Percentiles rank a stretch among this genome's conserved stretches.
Evolutionary conservation across 2,329 filamentous ascomycete genomes (phyloP).

Genomic region (Ophiocordyceps unilateralis): DNA sequence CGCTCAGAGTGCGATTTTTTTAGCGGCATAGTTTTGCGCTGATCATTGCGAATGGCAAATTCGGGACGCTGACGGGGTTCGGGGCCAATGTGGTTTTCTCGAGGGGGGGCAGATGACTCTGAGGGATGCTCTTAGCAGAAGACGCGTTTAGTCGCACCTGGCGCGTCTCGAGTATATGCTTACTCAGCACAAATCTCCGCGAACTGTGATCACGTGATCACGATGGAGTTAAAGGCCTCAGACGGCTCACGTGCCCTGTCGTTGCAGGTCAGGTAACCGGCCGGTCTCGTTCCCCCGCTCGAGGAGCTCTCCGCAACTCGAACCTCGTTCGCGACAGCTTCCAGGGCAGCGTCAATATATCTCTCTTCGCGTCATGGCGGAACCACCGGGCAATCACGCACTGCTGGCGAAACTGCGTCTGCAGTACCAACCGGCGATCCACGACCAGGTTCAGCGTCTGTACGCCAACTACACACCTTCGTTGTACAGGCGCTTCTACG

Average conservation of each 20-base stretch:
- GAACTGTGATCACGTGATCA: background rate
- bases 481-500: slow-evolving; percentile 13
- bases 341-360: too few relatives aligned
- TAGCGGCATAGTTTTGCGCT: slow-evolving; percentile 16
- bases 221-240: too few relatives aligned
- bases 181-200: too few relatives aligned
- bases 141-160: background rate
- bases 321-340: too few relatives aligned
- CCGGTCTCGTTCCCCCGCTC: too few relatives aligned
- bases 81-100: background rate
- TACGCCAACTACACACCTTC: slow-evolving; percentile 16
- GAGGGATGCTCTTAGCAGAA: background rate
- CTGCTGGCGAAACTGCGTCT: too few relatives aligned
- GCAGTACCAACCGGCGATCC: slow-evolving; percentile 13
- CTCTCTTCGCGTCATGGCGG: too few relatives aligned
- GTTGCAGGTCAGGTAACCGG: too few relatives aligned
- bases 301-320: too few relatives aligned
- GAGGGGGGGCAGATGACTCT: background rate
- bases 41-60: background rate
- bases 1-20: slow-evolving; percentile 24
- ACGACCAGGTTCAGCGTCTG: slow-evolving; percentile 14
- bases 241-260: too few relatives aligned
- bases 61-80: background rate
- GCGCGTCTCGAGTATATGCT: background rate
- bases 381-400: too few relatives aligned